Conservation (phyloP, 2,329 filamentous ascomycete genomes). For the Phoma sp. region DNA sequence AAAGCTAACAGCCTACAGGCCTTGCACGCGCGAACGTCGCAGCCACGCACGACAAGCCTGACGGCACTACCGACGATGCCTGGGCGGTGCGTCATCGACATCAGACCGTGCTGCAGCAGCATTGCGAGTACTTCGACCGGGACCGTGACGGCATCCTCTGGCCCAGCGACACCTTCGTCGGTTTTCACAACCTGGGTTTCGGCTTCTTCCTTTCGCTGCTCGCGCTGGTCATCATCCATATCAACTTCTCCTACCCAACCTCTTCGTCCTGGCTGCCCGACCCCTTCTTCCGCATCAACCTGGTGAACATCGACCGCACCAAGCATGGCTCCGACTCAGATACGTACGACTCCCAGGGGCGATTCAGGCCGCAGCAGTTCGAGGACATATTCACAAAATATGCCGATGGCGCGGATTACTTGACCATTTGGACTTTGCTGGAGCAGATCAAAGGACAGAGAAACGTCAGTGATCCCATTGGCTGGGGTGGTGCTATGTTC, state of each 20-base stretch:
- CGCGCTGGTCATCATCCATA: constrained; percentile 56
- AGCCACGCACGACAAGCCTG: constrained; percentile 46
- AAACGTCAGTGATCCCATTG: constrained; percentile 51
- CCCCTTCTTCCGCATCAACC: constrained; percentile 51
- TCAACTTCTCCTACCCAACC: constrained; percentile 58
- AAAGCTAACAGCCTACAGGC: constrained; percentile 27
- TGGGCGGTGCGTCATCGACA: constrained; percentile 49
- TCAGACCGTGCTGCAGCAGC: constrained; percentile 59
- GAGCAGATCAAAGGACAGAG: constrained; percentile 51
- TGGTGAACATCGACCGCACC: constrained; percentile 50
- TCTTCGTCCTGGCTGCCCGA: constrained; percentile 51
- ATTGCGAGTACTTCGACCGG: constrained; percentile 59
- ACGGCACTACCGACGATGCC: constrained; percentile 50
- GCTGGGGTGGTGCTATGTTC: constrained; percentile 53
- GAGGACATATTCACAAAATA: constrained; percentile 58
- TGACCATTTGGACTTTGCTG: constrained; percentile 49
- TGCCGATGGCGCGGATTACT: constrained; percentile 45
- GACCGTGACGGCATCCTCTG: constrained; percentile 61
- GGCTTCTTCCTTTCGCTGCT: constrained; percentile 51
- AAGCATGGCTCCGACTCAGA: constrained; percentile 54
- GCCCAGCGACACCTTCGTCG: constrained; percentile 58
- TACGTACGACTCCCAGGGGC: constrained; percentile 54
- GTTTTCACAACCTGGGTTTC: constrained; percentile 56
- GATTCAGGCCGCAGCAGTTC: constrained; percentile 55
- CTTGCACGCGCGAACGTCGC: constrained; percentile 53